Evolutionary conservation across 768 basidiomycete species (phyloP), one percentile per base, ranked within the genome.

Genomic region (Ramaria rubella): DNA sequence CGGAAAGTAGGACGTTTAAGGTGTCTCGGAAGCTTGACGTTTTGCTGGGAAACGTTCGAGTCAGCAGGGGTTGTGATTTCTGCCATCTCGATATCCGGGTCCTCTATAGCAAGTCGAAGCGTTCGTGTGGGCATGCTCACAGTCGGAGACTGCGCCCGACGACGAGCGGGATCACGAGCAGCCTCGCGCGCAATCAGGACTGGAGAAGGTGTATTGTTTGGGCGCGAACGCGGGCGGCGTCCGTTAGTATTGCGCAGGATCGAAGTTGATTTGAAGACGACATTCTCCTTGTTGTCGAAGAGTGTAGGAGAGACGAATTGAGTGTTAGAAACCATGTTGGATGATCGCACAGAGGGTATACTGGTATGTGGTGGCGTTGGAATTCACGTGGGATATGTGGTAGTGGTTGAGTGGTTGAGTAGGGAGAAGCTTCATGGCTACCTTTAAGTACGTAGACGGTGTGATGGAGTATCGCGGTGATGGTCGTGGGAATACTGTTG

Each of bases 1-100:
- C 72, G 64, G 61, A 79, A 83, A 2, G 75, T 69, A 6, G 88
- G 86, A 12, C 85, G 79, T 30, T 78, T 73, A 49, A 90, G 82
- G 36, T 74, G 80, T 55, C 86, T 80, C 21, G 87, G 88, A 26
- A 90, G 80, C n/a, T 44, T 43, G 44, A 61, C 26, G 5, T 15
- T 19, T 19, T 1, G 43, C 23, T 46, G 19, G 1, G 54, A 44
- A 4, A 11, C 12, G 43, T 15, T 43, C 3, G 42, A 26, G 11
- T n/a, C 42, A 2, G 38, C 11, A 14, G 52, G 52, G 6, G 52
- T 43, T 42, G 5, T 38, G 23, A 43, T 8, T 14, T 42, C 36
- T 4, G 42, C 24, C 52, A 54, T 54, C 23, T 54, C 52, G 23
- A 54, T 38, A 30, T 54, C 52, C 1, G 23, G 12, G 43, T 54